Evolutionary conservation across 2,329 filamentous ascomycete genomes (phyloP).

Genomic region (Raffaelea ambrosiae): DNA sequence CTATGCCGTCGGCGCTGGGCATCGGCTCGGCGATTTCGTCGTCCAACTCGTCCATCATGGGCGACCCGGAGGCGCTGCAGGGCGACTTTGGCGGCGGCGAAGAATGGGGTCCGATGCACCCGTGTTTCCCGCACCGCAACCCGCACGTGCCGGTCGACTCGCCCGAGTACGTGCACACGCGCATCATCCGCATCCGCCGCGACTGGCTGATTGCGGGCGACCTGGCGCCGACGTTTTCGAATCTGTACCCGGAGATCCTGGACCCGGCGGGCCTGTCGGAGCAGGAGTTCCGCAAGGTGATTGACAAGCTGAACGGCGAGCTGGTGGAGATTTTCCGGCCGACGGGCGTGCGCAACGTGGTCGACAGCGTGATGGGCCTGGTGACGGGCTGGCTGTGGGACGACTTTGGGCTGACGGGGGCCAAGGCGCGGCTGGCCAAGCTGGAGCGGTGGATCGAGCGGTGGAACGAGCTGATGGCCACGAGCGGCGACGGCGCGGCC

Average conservation of each 20-base stretch:
- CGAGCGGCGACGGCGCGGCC: constrained; percentile 21
- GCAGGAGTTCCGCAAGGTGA: constrained; percentile 73
- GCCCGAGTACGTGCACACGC: constrained; percentile 64
- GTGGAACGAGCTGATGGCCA: constrained; percentile 70
- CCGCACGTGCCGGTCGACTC: constrained; percentile 78
- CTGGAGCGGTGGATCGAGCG: constrained; percentile 77
- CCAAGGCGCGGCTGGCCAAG: constrained; percentile 61
- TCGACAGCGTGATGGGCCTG: constrained; percentile 72
- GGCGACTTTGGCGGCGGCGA: constrained; percentile 52
- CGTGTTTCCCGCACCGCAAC: constrained; percentile 89
- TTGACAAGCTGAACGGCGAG: constrained; percentile 74
- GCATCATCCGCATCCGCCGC: constrained; percentile 82
- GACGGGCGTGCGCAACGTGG: constrained; percentile 63
- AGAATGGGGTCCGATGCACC: constrained; percentile 88
- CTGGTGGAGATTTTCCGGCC: constrained; percentile 74
- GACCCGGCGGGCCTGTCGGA: constrained; percentile 76
- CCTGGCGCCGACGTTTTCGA: constrained; percentile 85
- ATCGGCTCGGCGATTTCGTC: constrained; percentile 49
- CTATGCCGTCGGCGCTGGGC: constrained; percentile 41
- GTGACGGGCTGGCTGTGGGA: constrained; percentile 94
- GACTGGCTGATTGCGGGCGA: constrained; percentile 91
- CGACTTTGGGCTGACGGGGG: constrained; percentile 67
- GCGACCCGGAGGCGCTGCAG: constrained; percentile 49
- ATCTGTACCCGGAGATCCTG: constrained; percentile 91
- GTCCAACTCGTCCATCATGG: constrained; percentile 52